Evolutionary conservation across 768 basidiomycete species (phyloP), one percentile per base, ranked within the genome.

Genomic region (Suillus americanus): DNA sequence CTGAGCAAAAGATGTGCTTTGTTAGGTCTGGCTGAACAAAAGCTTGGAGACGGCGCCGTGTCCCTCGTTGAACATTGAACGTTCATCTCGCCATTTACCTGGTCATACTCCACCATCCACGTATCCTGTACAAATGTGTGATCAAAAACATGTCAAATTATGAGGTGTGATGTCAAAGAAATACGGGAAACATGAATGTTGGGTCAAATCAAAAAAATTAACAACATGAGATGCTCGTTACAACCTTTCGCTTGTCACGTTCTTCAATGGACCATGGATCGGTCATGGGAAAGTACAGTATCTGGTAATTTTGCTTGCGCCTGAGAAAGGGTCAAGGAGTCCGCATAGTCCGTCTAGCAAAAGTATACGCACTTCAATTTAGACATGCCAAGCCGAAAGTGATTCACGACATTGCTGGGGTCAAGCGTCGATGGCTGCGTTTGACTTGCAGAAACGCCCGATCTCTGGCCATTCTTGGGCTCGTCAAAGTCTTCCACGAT

Each of bases 241-340:
- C 83, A 6, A 82, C 79, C 71, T 81, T 88, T 62, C 84, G 79
- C 51, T 68, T 66, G 56, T 66, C 70, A 65, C 81, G 85, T 71
- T 94, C 84, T 30, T 71, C 61, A 14, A 85, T 82, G 2, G 81
- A 81, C 59, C 95, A 76, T 7, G 91, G 87, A 2, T 81, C 78
- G 0, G 80, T 82, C 77, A 95, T 83, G 1, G 92, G 90, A 69
- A 95, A 95, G 70, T 88, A 90, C 37, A 97, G 79, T 20, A 97
- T 85, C 73, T 97, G 95, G 72, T 92, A 95, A 53, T 89, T 81
- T 64, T 84, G 78, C 68, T 81, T 70, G 48, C 63, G 68, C 65
- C 77, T 77, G 46, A 20, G 65, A 63, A 6, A 23, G 16, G 28
- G 46, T 18, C 18, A 1, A 25, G 35, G 56, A 41, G 23, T 48